A percentile compares a stretch with the other conserved stretches of the same genome.
phyloP scores from a whole-genome alignment of 2,329 filamentous ascomycete genomes.

The Monosporascus cannonballus region DNA sequence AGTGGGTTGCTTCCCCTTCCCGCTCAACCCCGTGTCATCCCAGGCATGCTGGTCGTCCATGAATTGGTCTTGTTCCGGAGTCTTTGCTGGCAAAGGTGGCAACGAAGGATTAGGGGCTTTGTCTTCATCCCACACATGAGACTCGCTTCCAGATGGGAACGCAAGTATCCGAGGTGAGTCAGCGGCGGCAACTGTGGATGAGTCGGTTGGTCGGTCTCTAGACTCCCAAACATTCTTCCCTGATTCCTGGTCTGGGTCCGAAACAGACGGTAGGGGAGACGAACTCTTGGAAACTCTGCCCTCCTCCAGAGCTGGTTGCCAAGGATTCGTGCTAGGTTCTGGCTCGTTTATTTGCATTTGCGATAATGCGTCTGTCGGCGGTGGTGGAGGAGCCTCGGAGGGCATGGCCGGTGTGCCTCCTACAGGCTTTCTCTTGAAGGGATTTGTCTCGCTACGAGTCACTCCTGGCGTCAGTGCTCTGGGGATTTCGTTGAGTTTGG shows the following conservation, averaged over 20 bases:
- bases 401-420: slow-evolving; percentile 12
- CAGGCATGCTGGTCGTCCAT: slow-evolving; percentile 41
- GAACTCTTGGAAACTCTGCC: slow-evolving; percentile 18
- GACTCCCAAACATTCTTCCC: slow-evolving; percentile 32
- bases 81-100: slow-evolving; percentile 13
- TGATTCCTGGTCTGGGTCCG: slow-evolving; percentile 21
- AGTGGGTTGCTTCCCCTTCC: slow-evolving; percentile 36
- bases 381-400: slow-evolving; percentile 12
- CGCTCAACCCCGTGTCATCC: slow-evolving; percentile 38
- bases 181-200: slow-evolving; percentile 23
- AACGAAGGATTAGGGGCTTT: slow-evolving; percentile 20
- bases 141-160: slow-evolving; percentile 32
- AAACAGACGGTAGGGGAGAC: slow-evolving; percentile 18
- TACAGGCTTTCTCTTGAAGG: slow-evolving; percentile 45
- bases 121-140: slow-evolving; percentile 35
- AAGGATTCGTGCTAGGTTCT: slow-evolving; percentile 35
- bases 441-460: slow-evolving; percentile 41
- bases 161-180: slow-evolving; percentile 30
- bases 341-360: slow-evolving; percentile 36
- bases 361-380: slow-evolving; percentile 33
- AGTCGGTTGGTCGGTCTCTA: slow-evolving; percentile 20
- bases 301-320: slow-evolving; percentile 33
- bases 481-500: slow-evolving; percentile 22
- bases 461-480: slow-evolving; percentile 25
- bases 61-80: slow-evolving; percentile 26